Base-by-base conservation (phyloP, 306 rosid species). In the Fragaria nilgerrensis region DNA sequence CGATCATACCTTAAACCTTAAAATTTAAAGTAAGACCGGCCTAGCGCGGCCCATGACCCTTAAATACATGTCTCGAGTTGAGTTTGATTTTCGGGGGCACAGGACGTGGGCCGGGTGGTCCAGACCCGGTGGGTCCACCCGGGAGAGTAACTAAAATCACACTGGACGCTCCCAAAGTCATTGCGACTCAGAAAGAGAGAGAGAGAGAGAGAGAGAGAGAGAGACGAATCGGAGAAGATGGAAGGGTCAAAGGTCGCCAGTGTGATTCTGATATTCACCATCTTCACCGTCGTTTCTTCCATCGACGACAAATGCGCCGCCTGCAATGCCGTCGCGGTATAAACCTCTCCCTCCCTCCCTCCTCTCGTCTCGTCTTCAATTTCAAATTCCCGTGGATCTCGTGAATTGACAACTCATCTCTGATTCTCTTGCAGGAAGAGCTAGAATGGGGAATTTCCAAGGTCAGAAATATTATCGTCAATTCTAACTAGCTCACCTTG, bases 241-340 rank as follows among this genome's bases (percentile, higher is more conserved):
- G 55, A 76, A 55, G 36, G 58, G 82, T 83, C 86, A 70, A 75
- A 70, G 80, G 36, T 59, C 65, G 47, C 72, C 41, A 68, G 47
- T 78, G 49, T 86, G 61, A 55, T 90, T 53, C 64, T 88, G 74
- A 17, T 85, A 15, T 29, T 90, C 44, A 76, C 79, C 76, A 50
- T 88, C 23, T 49, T 84, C 72, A 27, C 87, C 45, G 68, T 79
- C 55, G 83, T 86, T 66, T 22, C 56, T 37, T 85, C 86, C 83
- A 69, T 94, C 75, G 95, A 94, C 67, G 95, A 94, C 82, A 94
- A 94, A 85, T 94, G 98, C 72, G 82, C 90, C 36, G 97, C 97
- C 67, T 94, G 98, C 86, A 90, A 84, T 82, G 96, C 95, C 70
- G 96, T 94, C 13, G 95, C 97, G 80, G 98, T 93, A 86, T 74